Evolutionary conservation across 1,139 yeast species (phyloP).

Genomic region (Groenewaldozyma sp.): DNA sequence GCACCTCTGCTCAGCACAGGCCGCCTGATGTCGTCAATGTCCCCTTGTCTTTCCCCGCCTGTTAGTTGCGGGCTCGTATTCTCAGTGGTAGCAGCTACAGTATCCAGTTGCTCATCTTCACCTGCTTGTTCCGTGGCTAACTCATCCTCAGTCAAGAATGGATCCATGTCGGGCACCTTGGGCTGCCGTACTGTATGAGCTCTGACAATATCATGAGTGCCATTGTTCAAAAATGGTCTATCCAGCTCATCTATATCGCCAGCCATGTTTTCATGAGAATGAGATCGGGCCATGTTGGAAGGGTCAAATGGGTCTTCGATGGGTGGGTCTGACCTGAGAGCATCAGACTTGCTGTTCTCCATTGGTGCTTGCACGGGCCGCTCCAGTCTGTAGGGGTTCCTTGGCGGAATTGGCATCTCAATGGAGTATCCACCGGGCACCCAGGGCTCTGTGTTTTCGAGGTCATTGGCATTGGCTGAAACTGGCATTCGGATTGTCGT

Average conservation of each 20-base stretch:
- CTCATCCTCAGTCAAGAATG: not conserved
- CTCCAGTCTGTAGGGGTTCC: too few relatives aligned
- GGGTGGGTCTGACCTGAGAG: too few relatives aligned
- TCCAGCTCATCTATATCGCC: not conserved
- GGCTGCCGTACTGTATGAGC: conserved; percentile 1
- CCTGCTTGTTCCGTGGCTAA: too few relatives aligned
- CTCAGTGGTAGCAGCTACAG: too few relatives aligned
- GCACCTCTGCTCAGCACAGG: not conserved
- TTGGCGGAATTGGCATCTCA: too few relatives aligned
- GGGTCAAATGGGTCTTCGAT: too few relatives aligned
- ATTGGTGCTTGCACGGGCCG: too few relatives aligned
- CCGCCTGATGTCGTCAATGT: not conserved
- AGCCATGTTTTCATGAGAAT: not conserved
- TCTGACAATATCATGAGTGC: not conserved
- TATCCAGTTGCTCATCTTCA: too few relatives aligned
- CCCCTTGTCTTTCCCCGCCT: too few relatives aligned
- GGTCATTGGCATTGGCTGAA: not conserved
- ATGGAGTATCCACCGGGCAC: too few relatives aligned
- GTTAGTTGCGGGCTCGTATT: too few relatives aligned
- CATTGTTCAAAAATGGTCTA: not conserved
- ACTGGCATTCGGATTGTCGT: not conserved
- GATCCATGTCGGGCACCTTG: not conserved
- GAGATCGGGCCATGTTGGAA: not conserved
- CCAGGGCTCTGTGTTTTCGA: not conserved
- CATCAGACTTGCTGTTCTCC: too few relatives aligned